Evolutionary conservation across 192 early-diverging fungal species (phyloP), one percentile per base, ranked within the genome.

Genomic region (Glomus cerebriforme): DNA sequence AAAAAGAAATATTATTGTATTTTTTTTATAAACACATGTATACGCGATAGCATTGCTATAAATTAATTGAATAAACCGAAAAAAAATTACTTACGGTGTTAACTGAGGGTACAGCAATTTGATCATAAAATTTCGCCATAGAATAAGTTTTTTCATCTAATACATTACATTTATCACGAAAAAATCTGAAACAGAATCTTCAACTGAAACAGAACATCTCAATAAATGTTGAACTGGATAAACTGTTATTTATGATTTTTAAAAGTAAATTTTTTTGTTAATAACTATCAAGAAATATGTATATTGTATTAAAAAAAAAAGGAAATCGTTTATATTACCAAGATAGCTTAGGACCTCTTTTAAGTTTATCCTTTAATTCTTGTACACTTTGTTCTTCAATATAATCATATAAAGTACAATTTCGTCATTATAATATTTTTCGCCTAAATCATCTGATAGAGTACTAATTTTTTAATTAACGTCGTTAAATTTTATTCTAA

Each of bases 111-210:
- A 73, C 82, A 24, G 82, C 74, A 19, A 87, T 66, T 79, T 87
- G 86, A 67, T 82, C 84, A 77, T 85, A 85, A 24, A 80, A 83
- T 70, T 85, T 84, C 5, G 86, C 86, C 86, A 87, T 87, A 7
- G 67, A 66, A 5, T 59, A 58, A 13, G 80, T 82, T 45, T 82
- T 81, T 29, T 60, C 59, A 81, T 87, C 86, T 65, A 85, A 84
- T 5, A 79, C 32, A 3, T 77, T 63, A 47, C 49, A 43, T 71
- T 85, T 85, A 26, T 73, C 75, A 65, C 69, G 65, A 31, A 75
- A 69, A 78, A 87, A 87, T 67, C 32, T n/a, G 79, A 39, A 24
- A 77, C 75, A 9, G 77, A 78, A 58, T 83, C 79, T 59, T 85
- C 81, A 22, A 86, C 49, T 39, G 78, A 80, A 19, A 83, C 81